A percentile compares a stretch with the other conserved stretches of the same genome.
Conservation (phyloP, 148 eudicot species). For the Dysphania ambrosioides region DNA sequence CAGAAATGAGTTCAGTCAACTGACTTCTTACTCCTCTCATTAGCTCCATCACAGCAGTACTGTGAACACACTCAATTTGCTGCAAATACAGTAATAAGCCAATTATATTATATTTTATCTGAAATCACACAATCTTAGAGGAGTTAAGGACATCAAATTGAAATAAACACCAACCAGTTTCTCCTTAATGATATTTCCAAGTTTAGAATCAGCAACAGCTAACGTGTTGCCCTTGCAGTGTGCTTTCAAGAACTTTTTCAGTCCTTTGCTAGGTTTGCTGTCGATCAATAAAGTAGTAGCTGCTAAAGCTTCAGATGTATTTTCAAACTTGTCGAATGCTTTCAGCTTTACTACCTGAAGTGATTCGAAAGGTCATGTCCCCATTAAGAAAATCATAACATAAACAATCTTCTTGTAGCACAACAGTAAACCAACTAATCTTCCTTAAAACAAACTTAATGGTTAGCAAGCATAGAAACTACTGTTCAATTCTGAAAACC, state of each 20-base stretch:
- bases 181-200: slow-evolving; percentile 88
- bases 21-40: slow-evolving; percentile 97
- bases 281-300: slow-evolving; percentile 71
- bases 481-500: no score
- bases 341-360: slow-evolving; percentile 76
- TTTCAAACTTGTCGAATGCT: slow-evolving; percentile 95
- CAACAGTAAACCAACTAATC: neutral
- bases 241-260: slow-evolving; percentile 72
- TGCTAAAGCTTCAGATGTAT: slow-evolving; percentile 80
- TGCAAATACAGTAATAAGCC: slow-evolving; percentile 26
- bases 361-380: neutral
- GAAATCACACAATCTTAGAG: neutral
- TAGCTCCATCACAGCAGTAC: slow-evolving; percentile 75
- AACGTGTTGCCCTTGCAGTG: slow-evolving; percentile 83
- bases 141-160: neutral
- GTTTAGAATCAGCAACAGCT: slow-evolving; percentile 92
- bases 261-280: slow-evolving; percentile 85
- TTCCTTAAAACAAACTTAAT: no score
- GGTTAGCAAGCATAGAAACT: no score
- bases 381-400: neutral
- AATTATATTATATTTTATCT: slow-evolving; percentile 10
- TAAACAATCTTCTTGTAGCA: no score
- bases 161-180: slow-evolving; percentile 52
- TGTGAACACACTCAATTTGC: slow-evolving; percentile 95
- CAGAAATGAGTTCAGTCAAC: slow-evolving; percentile 80